These are phyloP conservation scores for Yarrowia osloensis DNA, from an alignment of 805 yeast genomes.

Conservation along the genomic window DNA sequence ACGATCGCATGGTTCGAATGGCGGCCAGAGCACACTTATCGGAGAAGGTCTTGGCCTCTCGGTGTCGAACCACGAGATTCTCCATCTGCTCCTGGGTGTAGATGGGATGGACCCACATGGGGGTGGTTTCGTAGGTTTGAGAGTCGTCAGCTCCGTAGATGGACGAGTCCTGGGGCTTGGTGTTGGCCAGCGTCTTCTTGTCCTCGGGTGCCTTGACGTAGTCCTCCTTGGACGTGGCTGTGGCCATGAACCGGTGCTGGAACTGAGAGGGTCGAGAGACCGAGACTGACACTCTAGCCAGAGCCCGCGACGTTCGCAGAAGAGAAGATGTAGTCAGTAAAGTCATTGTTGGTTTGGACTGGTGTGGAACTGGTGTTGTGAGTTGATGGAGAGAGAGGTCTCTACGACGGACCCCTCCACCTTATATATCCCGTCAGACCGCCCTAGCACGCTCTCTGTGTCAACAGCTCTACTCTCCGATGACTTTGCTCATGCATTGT, in stretches of 20 bases:
- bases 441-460: background rate
- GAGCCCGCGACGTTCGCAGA: slow-evolving; percentile 10
- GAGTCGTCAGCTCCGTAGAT: slow-evolving; percentile 25
- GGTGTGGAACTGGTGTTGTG: background rate
- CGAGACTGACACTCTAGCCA: background rate
- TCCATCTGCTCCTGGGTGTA: slow-evolving; percentile 46
- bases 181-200: slow-evolving; percentile 16
- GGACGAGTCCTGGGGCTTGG: background rate
- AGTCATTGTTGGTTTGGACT: background rate
- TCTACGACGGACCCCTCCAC: background rate
- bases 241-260: slow-evolving; percentile 2
- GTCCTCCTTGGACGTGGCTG: background rate
- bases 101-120: slow-evolving; percentile 50
- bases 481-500: slow-evolving; percentile 12
- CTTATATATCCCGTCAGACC: background rate
- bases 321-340: slow-evolving; percentile 14
- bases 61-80: slow-evolving; percentile 52
- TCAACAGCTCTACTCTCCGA: background rate
- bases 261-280: background rate
- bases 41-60: slow-evolving; percentile 38
- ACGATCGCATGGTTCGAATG: slow-evolving; percentile 49
- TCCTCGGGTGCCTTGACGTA: background rate
- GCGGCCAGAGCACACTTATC: slow-evolving; percentile 57
- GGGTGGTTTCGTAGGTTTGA: background rate
- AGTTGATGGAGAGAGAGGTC: background rate